Evolutionary conservation across 768 basidiomycete species (phyloP), one percentile per base, ranked within the genome.

Genomic region (Boletellus emodensis): DNA sequence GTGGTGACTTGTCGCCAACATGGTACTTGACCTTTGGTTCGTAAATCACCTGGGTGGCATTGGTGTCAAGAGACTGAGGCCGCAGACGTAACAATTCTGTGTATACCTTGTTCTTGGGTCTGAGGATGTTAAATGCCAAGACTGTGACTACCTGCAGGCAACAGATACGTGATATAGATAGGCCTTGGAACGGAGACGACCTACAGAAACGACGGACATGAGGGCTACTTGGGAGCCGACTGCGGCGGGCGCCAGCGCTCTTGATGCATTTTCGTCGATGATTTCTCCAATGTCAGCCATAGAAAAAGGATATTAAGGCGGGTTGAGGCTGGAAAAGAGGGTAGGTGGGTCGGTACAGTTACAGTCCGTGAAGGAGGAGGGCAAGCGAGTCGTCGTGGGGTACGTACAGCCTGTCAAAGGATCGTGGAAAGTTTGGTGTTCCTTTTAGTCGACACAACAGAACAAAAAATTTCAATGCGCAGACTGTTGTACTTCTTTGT

Each of bases 1-100:
- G 90, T 28, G 89, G 90, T 24, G 77, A 72, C 65, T 90, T 90
- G 68, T 82, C 68, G 37, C 84, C 87, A 52, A 80, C 75, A 61
- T 90, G 89, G 64, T 93, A 94, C 69, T 94, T 94, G 70, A 90
- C 83, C 71, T 94, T 96, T 54, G 92, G 94, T 65, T 93, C 90
- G 63, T 95, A 95, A 51, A 94, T 82, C 54, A 90, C 80, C 91
- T 91, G 52, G 34, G 36, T 24, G 6, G 34, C n/a, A 15, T 22
- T 28, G 2, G 22, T 39, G 35, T 55, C 26, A 33, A 17, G 15
- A 44, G 1, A 18, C 32, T 7, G 6, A 28, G 42, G 4, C 14
- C 37, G 26, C 3, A 14, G n/a, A 40, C 6, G 33, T 37, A 44
- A 33, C 14, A 40, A 37, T 10, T 13, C 30, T 10, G 11, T 11